A percentile compares a stretch with the other conserved stretches of the same genome.
Conservation (phyloP, 768 basidiomycete species). For the Exsudoporus frostii region DNA sequence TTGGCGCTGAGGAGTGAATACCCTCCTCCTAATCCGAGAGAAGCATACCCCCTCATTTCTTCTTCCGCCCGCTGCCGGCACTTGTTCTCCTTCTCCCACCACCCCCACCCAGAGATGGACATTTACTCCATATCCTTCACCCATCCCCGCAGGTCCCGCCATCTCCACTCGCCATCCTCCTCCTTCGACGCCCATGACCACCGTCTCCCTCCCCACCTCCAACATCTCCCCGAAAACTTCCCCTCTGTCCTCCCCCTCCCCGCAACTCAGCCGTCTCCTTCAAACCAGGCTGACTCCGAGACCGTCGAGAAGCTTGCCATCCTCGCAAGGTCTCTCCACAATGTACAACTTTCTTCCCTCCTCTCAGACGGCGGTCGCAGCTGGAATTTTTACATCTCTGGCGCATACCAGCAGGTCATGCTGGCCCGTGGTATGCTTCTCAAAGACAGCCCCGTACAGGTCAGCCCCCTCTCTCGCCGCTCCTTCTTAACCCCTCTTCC, state of each 20-base stretch:
- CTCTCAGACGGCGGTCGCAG: constrained; percentile 61
- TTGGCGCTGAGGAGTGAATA: constrained; percentile 24
- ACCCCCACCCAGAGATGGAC: constrained; percentile 56
- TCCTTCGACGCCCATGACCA: constrained; percentile 62
- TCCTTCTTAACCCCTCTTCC: constrained; percentile 7
- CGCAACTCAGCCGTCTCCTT: constrained; percentile 28
- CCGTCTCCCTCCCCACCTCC: constrained; percentile 42
- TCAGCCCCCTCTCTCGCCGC: constrained; percentile 30
- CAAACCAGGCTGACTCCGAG: constrained; percentile 55
- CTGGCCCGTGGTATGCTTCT: constrained; percentile 82
- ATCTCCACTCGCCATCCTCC: constrained; percentile 53
- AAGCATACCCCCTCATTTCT: constrained; percentile 18
- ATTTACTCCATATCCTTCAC: constrained; percentile 94
- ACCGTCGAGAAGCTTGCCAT: constrained; percentile 77
- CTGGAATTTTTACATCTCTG: constrained; percentile 90
- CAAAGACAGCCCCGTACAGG: constrained; percentile 86
- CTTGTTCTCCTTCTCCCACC: constrained; percentile 1
- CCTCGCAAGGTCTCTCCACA: constrained; percentile 76
- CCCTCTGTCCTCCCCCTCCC: constrained; percentile 41
- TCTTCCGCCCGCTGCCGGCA: neutral
- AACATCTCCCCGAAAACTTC: constrained; percentile 29
- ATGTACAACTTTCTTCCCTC: constrained; percentile 80
- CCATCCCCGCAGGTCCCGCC: constrained; percentile 79
- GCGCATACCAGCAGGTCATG: constrained; percentile 92
- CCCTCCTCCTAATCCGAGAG: constrained; percentile 26